These are phyloP conservation scores for Geotrichum europaeum DNA, from an alignment of 1,139 yeast species.

Conservation along the genomic window DNA sequence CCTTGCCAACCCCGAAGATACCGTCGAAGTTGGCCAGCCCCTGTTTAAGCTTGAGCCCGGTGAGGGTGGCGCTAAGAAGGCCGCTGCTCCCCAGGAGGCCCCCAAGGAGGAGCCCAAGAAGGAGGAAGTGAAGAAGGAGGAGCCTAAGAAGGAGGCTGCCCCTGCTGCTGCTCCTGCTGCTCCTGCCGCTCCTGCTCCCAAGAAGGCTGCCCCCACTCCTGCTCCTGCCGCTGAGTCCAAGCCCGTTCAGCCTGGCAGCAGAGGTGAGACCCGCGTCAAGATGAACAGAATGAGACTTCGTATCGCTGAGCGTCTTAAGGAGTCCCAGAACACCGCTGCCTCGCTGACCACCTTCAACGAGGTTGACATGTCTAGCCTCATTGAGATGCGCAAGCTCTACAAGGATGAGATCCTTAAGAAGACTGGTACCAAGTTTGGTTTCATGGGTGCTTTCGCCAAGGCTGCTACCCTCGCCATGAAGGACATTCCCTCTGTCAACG, in stretches of 20 bases:
- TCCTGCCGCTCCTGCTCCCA: slow-evolving; percentile 22
- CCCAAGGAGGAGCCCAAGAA: slow-evolving; percentile 33
- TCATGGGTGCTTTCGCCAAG: slow-evolving; percentile 98
- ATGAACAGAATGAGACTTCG: slow-evolving; percentile 99
- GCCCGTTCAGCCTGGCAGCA: slow-evolving; percentile 51
- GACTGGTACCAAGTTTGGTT: slow-evolving; percentile 92
- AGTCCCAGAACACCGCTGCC: slow-evolving; percentile 98
- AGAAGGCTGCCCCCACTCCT: slow-evolving; percentile 24
- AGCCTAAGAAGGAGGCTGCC: slow-evolving; percentile 27
- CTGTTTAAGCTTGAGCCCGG: slow-evolving; percentile 87
- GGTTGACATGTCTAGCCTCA: slow-evolving; percentile 88
- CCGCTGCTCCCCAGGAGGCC: slow-evolving; percentile 28
- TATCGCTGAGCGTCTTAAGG: slow-evolving; percentile 98
- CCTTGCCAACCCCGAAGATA: slow-evolving; percentile 80
- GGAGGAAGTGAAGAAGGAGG: slow-evolving; percentile 28
- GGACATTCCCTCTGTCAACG: slow-evolving; percentile 93
- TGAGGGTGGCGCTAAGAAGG: slow-evolving; percentile 48
- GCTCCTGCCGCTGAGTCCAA: slow-evolving; percentile 33
- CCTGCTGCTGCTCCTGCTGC: slow-evolving; percentile 22
- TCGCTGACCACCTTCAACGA: slow-evolving; percentile 97
- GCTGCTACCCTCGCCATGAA: slow-evolving; percentile 91
- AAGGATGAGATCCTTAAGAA: slow-evolving; percentile 94
- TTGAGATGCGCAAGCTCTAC: slow-evolving; percentile 94
- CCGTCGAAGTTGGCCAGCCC: slow-evolving; percentile 95
- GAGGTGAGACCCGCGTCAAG: slow-evolving; percentile 88